Conservation (phyloP, 805 yeast genomes). For the Kodamaea nitidulidarum region DNA sequence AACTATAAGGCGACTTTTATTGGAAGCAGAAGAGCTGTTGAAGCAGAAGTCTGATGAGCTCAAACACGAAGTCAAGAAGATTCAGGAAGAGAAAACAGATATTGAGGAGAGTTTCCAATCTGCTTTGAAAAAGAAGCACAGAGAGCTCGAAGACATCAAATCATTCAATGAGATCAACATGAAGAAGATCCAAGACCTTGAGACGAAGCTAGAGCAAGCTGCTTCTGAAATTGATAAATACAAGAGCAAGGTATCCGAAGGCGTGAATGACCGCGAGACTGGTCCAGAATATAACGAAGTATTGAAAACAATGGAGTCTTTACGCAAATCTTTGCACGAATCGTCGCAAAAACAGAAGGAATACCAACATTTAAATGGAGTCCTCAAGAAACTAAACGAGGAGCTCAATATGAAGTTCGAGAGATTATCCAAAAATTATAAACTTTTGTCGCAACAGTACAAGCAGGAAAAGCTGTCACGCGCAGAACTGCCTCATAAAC, state of each 20-base stretch:
- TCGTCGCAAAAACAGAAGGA: slow-evolving; percentile 53
- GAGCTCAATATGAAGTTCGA: slow-evolving; percentile 67
- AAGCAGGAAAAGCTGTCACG: slow-evolving; percentile 33
- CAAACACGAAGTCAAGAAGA: slow-evolving; percentile 45
- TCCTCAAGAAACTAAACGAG: slow-evolving; percentile 59
- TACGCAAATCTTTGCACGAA: slow-evolving; percentile 51
- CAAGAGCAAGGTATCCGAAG: slow-evolving; percentile 3
- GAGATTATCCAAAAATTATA: slow-evolving; percentile 66
- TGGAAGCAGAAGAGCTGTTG: slow-evolving; percentile 63
- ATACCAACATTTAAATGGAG: slow-evolving; percentile 47
- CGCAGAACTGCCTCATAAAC: slow-evolving; percentile 14
- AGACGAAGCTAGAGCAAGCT: slow-evolving; percentile 23
- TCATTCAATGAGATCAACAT: slow-evolving; percentile 40
- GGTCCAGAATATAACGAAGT: slow-evolving; percentile 17
- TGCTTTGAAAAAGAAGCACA: slow-evolving; percentile 45
- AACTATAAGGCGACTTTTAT: slow-evolving; percentile 62
- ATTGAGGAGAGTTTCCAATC: slow-evolving; percentile 50
- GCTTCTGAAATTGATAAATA: slow-evolving; percentile 7
- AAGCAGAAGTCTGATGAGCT: slow-evolving; percentile 52
- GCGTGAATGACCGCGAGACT: slow-evolving; percentile 6
- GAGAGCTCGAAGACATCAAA: slow-evolving; percentile 60
- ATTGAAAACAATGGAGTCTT: slow-evolving; percentile 32
- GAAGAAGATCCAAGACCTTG: slow-evolving; percentile 39
- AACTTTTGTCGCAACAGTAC: slow-evolving; percentile 56
- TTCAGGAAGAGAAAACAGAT: slow-evolving; percentile 58